Evolutionary conservation across 164 flowering plant species (phyloP), one percentile per base, ranked within the genome.

Genomic region (Chimonanthus salicifolius): DNA sequence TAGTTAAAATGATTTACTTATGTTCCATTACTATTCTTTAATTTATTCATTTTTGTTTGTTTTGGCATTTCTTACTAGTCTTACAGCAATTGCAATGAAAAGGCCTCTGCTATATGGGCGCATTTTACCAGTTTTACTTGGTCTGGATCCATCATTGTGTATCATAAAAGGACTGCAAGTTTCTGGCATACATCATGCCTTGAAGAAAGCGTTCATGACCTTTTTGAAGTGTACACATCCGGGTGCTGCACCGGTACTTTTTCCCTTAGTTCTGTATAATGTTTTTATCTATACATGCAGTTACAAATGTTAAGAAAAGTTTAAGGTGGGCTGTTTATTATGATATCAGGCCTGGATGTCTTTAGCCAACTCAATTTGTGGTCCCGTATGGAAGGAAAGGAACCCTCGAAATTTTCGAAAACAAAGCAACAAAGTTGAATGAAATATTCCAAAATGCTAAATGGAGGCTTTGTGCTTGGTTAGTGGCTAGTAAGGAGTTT

Each of bases 51-150:
- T 69, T 44, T 15, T 21, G 2, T 46, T 47, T 67, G 51, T 60
- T 54, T 47, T 76, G 62, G 64, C 71, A 65, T 76, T 68, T 71
- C 60, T 69, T 72, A 48, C 49, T 84, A 95, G 98, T 82, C 90
- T 95, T 82, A 89, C 97, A 81, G 85, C 85, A 47, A 86, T 96
- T 74, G 99, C 98, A 74, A 90, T 71, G 81, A 88, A 88, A 82
- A 86, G 99, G 80, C 99, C 98, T 78, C 83, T 94, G 67, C 92
- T 89, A 74, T 96, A 89, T 88, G 99, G 99, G 18, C 94, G 97
- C 15, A 90, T 96, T 78, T 80, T 96, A 67, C 97, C 99, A 5
- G 98, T 94, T 80, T 84, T 96, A 75, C 94, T 96, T 82, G 88
- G 89, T 54, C 76, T 96, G 85, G 91, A 90, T 81, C 94, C 92